A percentile compares a stretch with the other conserved stretches of the same genome.
These are phyloP conservation scores for Jacaranda mimosifolia DNA, from an alignment of 257 asterid species.

Conservation along the genomic window DNA sequence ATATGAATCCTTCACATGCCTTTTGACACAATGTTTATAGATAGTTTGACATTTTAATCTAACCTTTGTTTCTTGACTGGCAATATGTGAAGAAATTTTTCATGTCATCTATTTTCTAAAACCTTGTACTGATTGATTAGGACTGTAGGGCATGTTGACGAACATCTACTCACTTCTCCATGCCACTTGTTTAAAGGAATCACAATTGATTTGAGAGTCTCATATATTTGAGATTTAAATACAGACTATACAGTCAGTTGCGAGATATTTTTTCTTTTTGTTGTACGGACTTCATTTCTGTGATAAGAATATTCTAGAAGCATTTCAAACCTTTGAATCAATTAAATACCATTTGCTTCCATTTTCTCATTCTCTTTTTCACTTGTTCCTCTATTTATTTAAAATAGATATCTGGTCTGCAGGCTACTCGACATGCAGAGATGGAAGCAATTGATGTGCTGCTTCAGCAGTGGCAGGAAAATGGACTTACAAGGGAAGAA, in stretches of 20 bases:
- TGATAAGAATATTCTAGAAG: background rate
- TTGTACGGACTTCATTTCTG: background rate
- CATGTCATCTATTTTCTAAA: background rate
- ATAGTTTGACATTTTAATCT: background rate
- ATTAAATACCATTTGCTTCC: background rate
- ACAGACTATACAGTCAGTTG: background rate
- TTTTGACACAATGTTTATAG: background rate
- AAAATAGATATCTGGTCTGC: slow-evolving; percentile 32
- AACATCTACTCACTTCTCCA: slow-evolving; percentile 12
- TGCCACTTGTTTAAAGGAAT: slow-evolving; percentile 3
- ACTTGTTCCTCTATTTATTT: slow-evolving; percentile 11
- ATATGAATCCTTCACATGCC: background rate
- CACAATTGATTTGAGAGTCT: background rate
- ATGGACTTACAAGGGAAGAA: slow-evolving; percentile 61
- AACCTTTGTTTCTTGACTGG: background rate
- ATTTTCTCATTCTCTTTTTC: background rate
- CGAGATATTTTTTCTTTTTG: background rate
- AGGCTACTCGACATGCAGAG: slow-evolving; percentile 96
- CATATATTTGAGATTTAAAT: background rate
- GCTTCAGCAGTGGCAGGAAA: slow-evolving; percentile 74
- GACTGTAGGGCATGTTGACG: background rate
- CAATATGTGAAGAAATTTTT: background rate
- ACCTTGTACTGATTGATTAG: slow-evolving; percentile 2
- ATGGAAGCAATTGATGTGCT: slow-evolving; percentile 94
- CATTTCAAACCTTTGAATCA: slow-evolving; percentile 17